These are phyloP conservation scores for Botrytis medusae DNA, from an alignment of 2,329 filamentous ascomycete species.

Conservation along the genomic window DNA sequence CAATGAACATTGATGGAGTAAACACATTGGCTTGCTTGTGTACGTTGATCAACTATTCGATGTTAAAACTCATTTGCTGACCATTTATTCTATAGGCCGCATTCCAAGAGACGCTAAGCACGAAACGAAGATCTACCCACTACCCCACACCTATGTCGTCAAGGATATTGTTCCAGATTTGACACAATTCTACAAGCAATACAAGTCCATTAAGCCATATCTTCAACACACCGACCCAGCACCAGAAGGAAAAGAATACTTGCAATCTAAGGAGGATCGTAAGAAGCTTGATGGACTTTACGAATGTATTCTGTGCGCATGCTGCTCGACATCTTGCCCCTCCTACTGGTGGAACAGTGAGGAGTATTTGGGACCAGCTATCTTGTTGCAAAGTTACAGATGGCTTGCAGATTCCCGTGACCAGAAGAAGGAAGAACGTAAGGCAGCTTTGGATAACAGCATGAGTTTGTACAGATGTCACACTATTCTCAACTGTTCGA, in stretches of 20 bases:
- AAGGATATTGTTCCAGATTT: constrained; percentile 98
- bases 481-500: constrained; percentile 98
- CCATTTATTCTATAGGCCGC: constrained; percentile 61
- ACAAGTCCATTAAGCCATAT: constrained; percentile 99
- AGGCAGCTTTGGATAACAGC: constrained; percentile 91
- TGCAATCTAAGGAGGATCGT: constrained; percentile 87
- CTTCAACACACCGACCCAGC: constrained; percentile 85
- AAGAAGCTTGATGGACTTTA: constrained; percentile 94
- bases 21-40: constrained; percentile 98
- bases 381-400: constrained; percentile 95
- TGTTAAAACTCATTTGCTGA: constrained; percentile 34
- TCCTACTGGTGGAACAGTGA: constrained; percentile 99
- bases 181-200: constrained; percentile 99
- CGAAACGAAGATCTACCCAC: constrained; percentile 93
- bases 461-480: constrained; percentile 99
- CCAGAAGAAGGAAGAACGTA: constrained; percentile 82
- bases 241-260: constrained; percentile 85
- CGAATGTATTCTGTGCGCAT: constrained; percentile 98
- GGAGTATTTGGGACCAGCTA: constrained; percentile 95
- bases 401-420: constrained; percentile 96
- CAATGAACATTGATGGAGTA: constrained; percentile 99
- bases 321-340: constrained; percentile 98
- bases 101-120: constrained; percentile 80
- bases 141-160: constrained; percentile 98
- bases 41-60: constrained; percentile 51